phyloP scores from a whole-genome alignment of 2,329 filamentous ascomycete species.

The Gremmenia infestans region DNA sequence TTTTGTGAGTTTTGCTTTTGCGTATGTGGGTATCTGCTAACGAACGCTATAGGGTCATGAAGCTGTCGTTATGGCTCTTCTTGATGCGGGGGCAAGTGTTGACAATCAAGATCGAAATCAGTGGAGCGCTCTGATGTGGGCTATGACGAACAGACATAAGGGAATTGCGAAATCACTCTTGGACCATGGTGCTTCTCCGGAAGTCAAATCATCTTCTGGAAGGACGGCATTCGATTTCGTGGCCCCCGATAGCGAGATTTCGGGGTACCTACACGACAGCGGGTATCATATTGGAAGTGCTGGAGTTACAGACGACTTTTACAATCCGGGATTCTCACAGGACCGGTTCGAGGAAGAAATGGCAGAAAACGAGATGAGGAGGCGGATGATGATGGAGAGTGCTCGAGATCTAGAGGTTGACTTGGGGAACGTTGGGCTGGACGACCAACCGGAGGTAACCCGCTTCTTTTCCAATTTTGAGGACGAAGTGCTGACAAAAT shows the following conservation, averaged over 20 bases:
- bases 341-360: slow-evolving; percentile 96
- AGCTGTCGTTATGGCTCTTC: slow-evolving; percentile 75
- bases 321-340: slow-evolving; percentile 85
- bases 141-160: slow-evolving; percentile 98
- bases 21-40: slow-evolving; percentile 9
- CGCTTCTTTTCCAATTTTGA: slow-evolving; percentile 10
- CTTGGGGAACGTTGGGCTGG: slow-evolving; percentile 88
- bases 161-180: slow-evolving; percentile 88
- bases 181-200: slow-evolving; percentile 90
- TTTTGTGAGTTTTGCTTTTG: slow-evolving; percentile 59
- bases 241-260: slow-evolving; percentile 92
- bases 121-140: slow-evolving; percentile 99
- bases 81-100: slow-evolving; percentile 81
- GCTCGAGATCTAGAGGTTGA: slow-evolving; percentile 96
- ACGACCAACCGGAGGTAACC: slow-evolving; percentile 86
- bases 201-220: slow-evolving; percentile 90
- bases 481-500: slow-evolving; percentile 27
- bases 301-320: slow-evolving; percentile 84
- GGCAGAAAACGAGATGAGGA: slow-evolving; percentile 91
- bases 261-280: slow-evolving; percentile 89
- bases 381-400: slow-evolving; percentile 99
- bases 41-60: slow-evolving; percentile 65
- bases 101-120: slow-evolving; percentile 94
- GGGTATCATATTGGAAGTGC: slow-evolving; percentile 84
- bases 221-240: slow-evolving; percentile 95